Evolutionary conservation across 2,329 filamentous ascomycete species (phyloP).

Genomic region (Dactylellina parvicollis): DNA sequence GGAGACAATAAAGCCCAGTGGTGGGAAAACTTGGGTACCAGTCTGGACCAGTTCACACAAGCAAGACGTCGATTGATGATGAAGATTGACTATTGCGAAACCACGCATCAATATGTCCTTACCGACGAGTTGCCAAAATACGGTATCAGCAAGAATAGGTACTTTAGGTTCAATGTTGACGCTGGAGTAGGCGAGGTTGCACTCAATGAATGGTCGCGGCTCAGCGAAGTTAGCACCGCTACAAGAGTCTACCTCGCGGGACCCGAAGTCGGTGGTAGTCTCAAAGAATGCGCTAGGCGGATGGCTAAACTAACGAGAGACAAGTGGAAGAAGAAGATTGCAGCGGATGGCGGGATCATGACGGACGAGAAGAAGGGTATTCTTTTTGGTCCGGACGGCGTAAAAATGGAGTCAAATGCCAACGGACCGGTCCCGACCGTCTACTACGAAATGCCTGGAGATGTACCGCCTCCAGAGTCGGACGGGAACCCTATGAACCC

Average conservation of each 20-base stretch:
- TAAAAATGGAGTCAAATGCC: constrained; percentile 40
- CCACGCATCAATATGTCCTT: constrained; percentile 73
- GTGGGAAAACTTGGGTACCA: constrained; percentile 57
- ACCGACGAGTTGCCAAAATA: constrained; percentile 65
- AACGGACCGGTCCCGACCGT: constrained; percentile 40
- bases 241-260: constrained; percentile 83
- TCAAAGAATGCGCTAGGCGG: constrained; percentile 49
- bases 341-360: constrained; percentile 40
- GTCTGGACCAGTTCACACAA: constrained; percentile 75
- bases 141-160: constrained; percentile 84
- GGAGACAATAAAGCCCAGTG: constrained; percentile 67
- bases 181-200: constrained; percentile 95
- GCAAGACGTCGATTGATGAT: constrained; percentile 82
- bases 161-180: constrained; percentile 93
- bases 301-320: constrained; percentile 51
- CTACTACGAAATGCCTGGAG: constrained; percentile 51
- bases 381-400: constrained; percentile 16
- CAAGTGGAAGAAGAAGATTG: constrained; percentile 52
- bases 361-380: constrained; percentile 40
- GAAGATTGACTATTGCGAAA: constrained; percentile 96
- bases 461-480: constrained; percentile 10
- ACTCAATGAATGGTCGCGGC: constrained; percentile 95
- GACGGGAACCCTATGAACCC: constrained; percentile 14
- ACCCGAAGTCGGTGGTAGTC: constrained; percentile 73
- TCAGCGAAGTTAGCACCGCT: constrained; percentile 93